phyloP scores from a whole-genome alignment of 768 basidiomycete species.

The Postia placenta region DNA sequence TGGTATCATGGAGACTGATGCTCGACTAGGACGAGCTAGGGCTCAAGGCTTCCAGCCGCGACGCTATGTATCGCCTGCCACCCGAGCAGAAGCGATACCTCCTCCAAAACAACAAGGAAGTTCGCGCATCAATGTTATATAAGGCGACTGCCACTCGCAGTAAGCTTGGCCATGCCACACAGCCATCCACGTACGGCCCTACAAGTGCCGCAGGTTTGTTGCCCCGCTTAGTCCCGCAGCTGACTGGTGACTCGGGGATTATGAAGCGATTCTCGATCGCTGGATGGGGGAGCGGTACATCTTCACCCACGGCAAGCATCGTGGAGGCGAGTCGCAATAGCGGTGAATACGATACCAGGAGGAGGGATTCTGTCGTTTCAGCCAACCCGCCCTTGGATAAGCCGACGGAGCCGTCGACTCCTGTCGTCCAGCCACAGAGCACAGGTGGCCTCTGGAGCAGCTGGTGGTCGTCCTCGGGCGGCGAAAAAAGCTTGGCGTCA shows the following conservation, averaged over 20 bases:
- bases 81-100: slow-evolving; percentile 61
- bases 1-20: not conserved
- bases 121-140: slow-evolving; percentile 27
- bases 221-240: slow-evolving; percentile 64
- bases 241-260: slow-evolving; percentile 65
- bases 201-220: slow-evolving; percentile 51
- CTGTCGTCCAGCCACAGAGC: slow-evolving; percentile 50
- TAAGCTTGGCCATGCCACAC: slow-evolving; percentile 19
- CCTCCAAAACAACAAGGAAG: slow-evolving; percentile 48
- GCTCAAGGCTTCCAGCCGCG: slow-evolving; percentile 63
- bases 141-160: slow-evolving; percentile 25
- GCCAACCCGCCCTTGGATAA: slow-evolving; percentile 25
- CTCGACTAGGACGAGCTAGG: slow-evolving; percentile 58
- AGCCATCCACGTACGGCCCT: slow-evolving; percentile 51
- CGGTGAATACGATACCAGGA: slow-evolving; percentile 29
- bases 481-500: slow-evolving; percentile 31
- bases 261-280: slow-evolving; percentile 64
- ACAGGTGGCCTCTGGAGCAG: slow-evolving; percentile 74
- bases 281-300: slow-evolving; percentile 43
- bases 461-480: slow-evolving; percentile 72
- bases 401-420: slow-evolving; percentile 17
- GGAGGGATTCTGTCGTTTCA: slow-evolving; percentile 18
- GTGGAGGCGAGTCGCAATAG: slow-evolving; percentile 30
- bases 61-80: slow-evolving; percentile 55
- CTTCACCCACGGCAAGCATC: slow-evolving; percentile 30